These are phyloP conservation scores for Candolleomyces efflorescens DNA, from an alignment of 768 basidiomycete genomes.

Conservation along the genomic window DNA sequence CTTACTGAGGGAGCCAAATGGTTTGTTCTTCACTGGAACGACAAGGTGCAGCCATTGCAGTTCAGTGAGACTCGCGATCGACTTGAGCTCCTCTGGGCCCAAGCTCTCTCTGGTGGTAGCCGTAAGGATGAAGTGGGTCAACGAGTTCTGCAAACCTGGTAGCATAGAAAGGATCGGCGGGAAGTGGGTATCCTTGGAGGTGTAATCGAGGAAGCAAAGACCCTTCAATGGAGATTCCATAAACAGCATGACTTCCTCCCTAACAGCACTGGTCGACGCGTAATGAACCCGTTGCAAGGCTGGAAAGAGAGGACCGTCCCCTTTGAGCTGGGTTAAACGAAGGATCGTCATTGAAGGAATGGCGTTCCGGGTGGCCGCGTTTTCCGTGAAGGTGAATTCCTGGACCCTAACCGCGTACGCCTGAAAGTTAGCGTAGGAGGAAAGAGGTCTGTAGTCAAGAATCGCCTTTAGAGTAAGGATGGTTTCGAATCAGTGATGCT, in stretches of 20 bases:
- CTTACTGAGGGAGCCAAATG: not conserved
- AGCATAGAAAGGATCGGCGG: not conserved
- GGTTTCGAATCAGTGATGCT: not conserved
- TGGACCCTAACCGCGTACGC: not conserved
- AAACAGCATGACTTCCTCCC: not conserved
- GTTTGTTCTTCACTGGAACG: not conserved
- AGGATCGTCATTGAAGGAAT: not conserved
- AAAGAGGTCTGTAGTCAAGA: not conserved
- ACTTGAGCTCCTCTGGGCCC: not conserved
- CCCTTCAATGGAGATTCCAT: not conserved
- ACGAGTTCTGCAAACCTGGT: not conserved
- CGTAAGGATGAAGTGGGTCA: not conserved
- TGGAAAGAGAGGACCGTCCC: not conserved
- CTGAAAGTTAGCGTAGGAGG: not conserved
- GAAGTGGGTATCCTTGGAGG: not conserved
- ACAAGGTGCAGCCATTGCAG: not conserved
- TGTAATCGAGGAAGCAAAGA: not conserved
- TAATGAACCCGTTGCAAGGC: not conserved
- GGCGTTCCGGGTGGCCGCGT: not conserved
- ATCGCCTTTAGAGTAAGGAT: not conserved
- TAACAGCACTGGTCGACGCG: not conserved
- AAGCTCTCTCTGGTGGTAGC: not conserved
- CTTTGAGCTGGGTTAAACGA: not conserved
- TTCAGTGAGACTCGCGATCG: not conserved
- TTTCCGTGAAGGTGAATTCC: not conserved